A percentile compares a stretch with the other conserved stretches of the same genome.
Evolutionary conservation across 352 stramenopile genomes (phyloP).

Genomic region (Pythium volutum): DNA sequence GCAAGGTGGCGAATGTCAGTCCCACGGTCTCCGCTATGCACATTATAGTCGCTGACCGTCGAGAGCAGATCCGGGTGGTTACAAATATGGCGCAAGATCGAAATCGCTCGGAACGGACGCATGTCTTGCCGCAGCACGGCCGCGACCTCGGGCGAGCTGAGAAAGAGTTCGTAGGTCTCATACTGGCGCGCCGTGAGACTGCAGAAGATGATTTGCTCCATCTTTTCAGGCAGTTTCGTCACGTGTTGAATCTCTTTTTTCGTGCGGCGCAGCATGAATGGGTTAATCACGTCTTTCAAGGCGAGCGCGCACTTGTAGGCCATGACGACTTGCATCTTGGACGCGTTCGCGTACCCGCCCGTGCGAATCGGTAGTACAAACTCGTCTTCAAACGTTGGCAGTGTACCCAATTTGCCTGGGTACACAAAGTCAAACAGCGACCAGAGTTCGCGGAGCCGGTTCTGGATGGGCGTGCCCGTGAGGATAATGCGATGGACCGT

Average conservation of each 20-base stretch:
- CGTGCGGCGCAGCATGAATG: slow-evolving; percentile 93
- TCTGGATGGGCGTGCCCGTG: slow-evolving; percentile 91
- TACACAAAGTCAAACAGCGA: slow-evolving; percentile 99
- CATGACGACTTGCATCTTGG: slow-evolving; percentile 94
- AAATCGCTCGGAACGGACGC: slow-evolving; percentile 91
- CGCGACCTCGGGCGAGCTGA: slow-evolving; percentile 91
- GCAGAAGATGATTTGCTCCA: slow-evolving; percentile 98
- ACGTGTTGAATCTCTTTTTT: slow-evolving; percentile 95
- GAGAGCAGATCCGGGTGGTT: slow-evolving; percentile 96
- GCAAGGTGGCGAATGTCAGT: slow-evolving; percentile 16
- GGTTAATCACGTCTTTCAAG: slow-evolving; percentile 95
- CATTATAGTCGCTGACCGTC: slow-evolving; percentile 51
- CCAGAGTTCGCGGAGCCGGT: slow-evolving; percentile 97
- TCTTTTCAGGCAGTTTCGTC: slow-evolving; percentile 94
- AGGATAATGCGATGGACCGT: slow-evolving; percentile 92
- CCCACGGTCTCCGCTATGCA: slow-evolving; percentile 27
- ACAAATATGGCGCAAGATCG: slow-evolving; percentile 97
- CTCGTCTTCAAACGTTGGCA: slow-evolving; percentile 96
- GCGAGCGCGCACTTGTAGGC: slow-evolving; percentile 96
- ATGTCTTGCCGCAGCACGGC: slow-evolving; percentile 82
- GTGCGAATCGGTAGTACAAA: slow-evolving; percentile 96
- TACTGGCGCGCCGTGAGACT: slow-evolving; percentile 88
- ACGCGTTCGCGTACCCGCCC: slow-evolving; percentile 91
- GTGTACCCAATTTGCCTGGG: slow-evolving; percentile 95
- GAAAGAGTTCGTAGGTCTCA: slow-evolving; percentile 89